Evolutionary conservation across 208 protist genomes (phyloP), one percentile per base, ranked within the genome.

Genomic region (Leishmania gerbilli): DNA sequence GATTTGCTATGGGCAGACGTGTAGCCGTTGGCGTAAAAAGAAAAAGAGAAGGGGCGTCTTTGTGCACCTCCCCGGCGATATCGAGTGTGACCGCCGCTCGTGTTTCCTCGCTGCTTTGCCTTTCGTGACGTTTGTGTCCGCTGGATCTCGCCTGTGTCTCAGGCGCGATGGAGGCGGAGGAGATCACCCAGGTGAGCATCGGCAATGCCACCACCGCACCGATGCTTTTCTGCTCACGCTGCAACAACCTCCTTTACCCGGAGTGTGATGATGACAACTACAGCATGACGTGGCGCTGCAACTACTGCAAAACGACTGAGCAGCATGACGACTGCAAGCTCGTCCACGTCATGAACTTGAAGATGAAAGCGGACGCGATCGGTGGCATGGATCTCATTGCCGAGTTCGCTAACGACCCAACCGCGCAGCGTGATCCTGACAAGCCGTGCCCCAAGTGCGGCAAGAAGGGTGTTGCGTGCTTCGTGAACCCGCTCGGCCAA

Each of bases 241-340:
- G 95, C 86, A 95, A 84, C 79, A 98, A 98, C 81, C 86, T 97
- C 15, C 89, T 98, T 15, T 98, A 97, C 81, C 95, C 95, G 17
- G 91, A 96, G 71, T 90, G 89, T 56, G 90, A 92, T 68, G 76
- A 80, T 2, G 82, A 76, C n/a, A 81, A 89, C 64, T 77, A 88
- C 45, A 83, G 82, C 42, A 92, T 98, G 88, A 51, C 87, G 45
- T 98, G 93, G 92, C 91, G 90, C 24, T 98, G 95, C 82, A 95
- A 94, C 84, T 95, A 91, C 87, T 98, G 95, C 89, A 90, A 89
- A 34, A 93, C 88, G 34, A 91, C 90, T 15, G 95, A 95, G 83
- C 76, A 89, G 60, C 89, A 95, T 82, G 88, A 95, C 65, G 91
- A 96, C 45, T 91, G 86, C 67, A 94, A 95, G 64, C 82, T 97